Percentiles rank a stretch among this genome's conserved stretches.
Conservation (phyloP, 2,329 filamentous ascomycete species). For the Diaporthe ampelina region DNA sequence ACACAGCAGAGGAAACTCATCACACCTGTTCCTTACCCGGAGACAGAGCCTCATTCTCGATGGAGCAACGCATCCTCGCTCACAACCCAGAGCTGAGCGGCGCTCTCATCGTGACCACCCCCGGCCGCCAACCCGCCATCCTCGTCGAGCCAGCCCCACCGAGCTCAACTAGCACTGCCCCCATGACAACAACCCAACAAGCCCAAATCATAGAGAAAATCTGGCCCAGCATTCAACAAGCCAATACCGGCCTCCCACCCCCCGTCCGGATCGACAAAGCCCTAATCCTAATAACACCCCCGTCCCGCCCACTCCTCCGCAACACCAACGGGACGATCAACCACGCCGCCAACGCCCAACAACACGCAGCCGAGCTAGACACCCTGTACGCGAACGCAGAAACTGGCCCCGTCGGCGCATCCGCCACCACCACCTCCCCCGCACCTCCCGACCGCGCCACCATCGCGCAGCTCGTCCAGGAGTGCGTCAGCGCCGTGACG, state of each 20-base stretch:
- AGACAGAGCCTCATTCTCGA: conserved; percentile 28
- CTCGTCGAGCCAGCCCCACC: conserved; percentile 60
- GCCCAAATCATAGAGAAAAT: conserved; percentile 39
- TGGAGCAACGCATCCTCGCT: conserved; percentile 44
- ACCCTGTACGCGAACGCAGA: conserved; percentile 2
- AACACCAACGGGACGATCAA: conserved; percentile 55
- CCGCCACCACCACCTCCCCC: neutral
- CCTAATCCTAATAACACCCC: conserved; percentile 55
- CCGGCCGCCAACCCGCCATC: conserved; percentile 17
- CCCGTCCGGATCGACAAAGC: conserved; percentile 51
- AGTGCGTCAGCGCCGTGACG: conserved; percentile 25
- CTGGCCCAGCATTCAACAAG: conserved; percentile 32
- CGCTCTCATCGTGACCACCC: conserved; percentile 14
- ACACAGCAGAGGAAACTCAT: too few relatives aligned
- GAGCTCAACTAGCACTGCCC: too few relatives aligned
- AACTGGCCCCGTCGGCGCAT: neutral
- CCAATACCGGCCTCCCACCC: conserved; percentile 6
- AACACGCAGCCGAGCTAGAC: conserved; percentile 41
- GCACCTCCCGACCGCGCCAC: neutral
- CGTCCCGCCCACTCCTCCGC: conserved; percentile 57
- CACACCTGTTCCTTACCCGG: conserved; percentile 7
- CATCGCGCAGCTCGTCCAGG: conserved; percentile 16
- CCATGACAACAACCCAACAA: too few relatives aligned
- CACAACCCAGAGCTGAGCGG: conserved; percentile 8
- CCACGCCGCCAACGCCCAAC: conserved; percentile 47